phyloP scores from a whole-genome alignment of 2,329 filamentous ascomycete genomes.

The Ophiosphaerella herpotricha region DNA sequence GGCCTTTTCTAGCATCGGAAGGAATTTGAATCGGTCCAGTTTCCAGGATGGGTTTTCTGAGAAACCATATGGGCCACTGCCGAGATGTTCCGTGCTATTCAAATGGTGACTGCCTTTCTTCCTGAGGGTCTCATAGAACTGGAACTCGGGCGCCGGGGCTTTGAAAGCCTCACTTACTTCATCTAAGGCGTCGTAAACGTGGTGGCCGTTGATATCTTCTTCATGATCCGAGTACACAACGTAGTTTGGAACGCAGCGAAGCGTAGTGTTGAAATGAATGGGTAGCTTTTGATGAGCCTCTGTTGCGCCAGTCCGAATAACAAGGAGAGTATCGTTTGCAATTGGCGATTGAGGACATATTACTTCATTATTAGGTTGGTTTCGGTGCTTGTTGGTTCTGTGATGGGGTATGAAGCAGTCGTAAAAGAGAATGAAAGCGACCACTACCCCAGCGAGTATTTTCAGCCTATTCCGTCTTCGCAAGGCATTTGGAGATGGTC shows the following conservation, averaged over 20 bases:
- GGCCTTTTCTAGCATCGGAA: conserved; percentile 59
- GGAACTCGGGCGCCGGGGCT: conserved; percentile 55
- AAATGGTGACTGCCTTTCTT: conserved; percentile 51
- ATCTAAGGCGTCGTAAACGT: conserved; percentile 54
- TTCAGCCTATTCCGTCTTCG: no score
- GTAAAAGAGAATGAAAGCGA: no score
- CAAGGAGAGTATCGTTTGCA: conserved; percentile 59
- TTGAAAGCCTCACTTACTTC: conserved; percentile 47
- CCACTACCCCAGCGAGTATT: no score
- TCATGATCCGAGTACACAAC: conserved; percentile 64
- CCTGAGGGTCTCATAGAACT: conserved; percentile 57
- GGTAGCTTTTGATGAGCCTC: conserved; percentile 63
- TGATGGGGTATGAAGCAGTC: no score
- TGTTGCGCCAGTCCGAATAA: conserved; percentile 65
- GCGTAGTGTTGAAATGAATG: conserved; percentile 60
- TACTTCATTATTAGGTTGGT: conserved; percentile 9
- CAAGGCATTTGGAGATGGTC: no score
- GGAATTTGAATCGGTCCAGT: conserved; percentile 64
- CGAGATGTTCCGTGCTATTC: conserved; percentile 26
- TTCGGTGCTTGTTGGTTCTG: no score
- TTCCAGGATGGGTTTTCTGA: conserved; percentile 53
- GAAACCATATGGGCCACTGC: conserved; percentile 38
- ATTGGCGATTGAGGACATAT: conserved; percentile 40
- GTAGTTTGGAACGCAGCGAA: conserved; percentile 61
- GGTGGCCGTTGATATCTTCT: conserved; percentile 56